These are phyloP conservation scores for Tephrocybe sp. DNA, from an alignment of 768 basidiomycete genomes.

Conservation along the genomic window DNA sequence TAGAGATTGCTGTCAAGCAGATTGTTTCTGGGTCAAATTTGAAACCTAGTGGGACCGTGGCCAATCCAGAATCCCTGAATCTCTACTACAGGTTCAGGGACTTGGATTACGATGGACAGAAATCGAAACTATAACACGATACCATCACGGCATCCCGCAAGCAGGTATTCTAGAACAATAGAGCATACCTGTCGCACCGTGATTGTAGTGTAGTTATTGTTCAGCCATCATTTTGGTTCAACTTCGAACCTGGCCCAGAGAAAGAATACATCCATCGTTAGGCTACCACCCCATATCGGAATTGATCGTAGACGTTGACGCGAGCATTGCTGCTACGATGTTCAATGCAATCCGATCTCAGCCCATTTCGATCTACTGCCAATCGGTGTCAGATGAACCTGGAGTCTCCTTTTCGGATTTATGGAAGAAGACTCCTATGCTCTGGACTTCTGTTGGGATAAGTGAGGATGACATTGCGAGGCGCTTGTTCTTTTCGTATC, in stretches of 20 bases:
- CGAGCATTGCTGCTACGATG: not conserved
- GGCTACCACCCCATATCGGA: not conserved
- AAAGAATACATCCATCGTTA: too few species aligned
- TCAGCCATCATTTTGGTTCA: too few species aligned
- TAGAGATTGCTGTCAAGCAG: constrained; percentile 77
- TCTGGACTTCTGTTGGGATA: too few species aligned
- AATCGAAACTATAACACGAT: constrained; percentile 14
- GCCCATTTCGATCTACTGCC: too few species aligned
- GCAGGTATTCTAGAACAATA: too few species aligned
- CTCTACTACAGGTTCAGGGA: constrained; percentile 63
- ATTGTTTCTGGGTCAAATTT: constrained; percentile 66
- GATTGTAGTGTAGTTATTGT: too few species aligned
- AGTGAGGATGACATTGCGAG: not conserved
- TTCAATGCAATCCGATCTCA: too few species aligned
- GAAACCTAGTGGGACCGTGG: constrained; percentile 71
- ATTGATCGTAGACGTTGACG: constrained; percentile 5
- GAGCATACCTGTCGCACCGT: too few species aligned
- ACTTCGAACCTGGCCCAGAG: too few species aligned
- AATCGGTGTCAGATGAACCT: too few species aligned
- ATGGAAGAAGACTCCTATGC: too few species aligned
- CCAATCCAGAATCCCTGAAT: constrained; percentile 65
- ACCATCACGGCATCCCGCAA: not conserved
- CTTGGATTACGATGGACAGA: constrained; percentile 24
- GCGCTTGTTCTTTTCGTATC: not conserved
- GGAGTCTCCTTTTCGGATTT: not conserved